A percentile compares a stretch with the other conserved stretches of the same genome.
phyloP scores from a whole-genome alignment of 139 green algal genomes.

The Chlorella sp. region DNA sequence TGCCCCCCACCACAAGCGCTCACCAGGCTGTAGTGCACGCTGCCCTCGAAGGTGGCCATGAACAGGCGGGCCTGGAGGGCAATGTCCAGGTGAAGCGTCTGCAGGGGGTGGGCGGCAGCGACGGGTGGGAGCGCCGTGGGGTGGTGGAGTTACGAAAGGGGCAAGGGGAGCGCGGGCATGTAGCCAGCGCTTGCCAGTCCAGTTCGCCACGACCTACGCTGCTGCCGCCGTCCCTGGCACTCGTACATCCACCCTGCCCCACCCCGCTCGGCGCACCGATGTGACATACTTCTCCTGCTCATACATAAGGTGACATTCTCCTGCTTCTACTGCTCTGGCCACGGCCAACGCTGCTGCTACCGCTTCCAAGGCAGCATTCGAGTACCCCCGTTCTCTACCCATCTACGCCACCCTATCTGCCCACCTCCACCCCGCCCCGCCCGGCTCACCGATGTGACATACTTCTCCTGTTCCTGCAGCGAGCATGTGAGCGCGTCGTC shows the following conservation, averaged over 20 bases:
- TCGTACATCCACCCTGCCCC: no score
- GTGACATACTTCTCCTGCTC: neutral
- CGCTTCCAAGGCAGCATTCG: neutral
- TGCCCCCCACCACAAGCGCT: neutral
- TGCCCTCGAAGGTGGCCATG: slow-evolving; percentile 40
- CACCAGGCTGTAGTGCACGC: slow-evolving; percentile 35
- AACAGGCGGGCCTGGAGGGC: neutral
- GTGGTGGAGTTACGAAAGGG: neutral
- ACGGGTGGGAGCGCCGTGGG: neutral
- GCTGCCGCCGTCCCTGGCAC: no score
- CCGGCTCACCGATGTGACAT: neutral
- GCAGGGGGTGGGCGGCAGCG: neutral
- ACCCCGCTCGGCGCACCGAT: neutral
- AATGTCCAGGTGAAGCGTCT: slow-evolving; percentile 22
- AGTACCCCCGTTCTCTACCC: neutral
- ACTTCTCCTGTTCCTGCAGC: neutral
- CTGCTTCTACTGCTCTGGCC: no score
- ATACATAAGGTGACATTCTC: no score
- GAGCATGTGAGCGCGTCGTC: neutral
- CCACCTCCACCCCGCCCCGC: neutral
- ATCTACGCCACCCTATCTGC: neutral
- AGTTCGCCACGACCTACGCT: no score
- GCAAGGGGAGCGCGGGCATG: neutral
- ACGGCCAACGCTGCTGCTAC: no score
- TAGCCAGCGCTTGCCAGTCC: no score